Evolutionary conservation across 2,329 filamentous ascomycete genomes (phyloP), one percentile per base, ranked within the genome.

Genomic region (Cercospora zeae-maydis): DNA sequence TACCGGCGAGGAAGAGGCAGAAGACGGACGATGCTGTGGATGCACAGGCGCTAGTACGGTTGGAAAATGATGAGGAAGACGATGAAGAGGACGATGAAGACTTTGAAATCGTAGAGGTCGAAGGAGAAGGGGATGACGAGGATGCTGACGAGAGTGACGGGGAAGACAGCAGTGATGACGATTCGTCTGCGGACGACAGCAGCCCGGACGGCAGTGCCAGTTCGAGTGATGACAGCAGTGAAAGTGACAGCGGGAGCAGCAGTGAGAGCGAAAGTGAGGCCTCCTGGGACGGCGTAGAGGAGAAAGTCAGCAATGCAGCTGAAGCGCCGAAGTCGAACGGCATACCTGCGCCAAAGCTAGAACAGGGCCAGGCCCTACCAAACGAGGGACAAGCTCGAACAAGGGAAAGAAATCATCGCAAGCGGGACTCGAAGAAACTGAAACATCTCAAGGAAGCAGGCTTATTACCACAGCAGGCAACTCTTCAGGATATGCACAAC

Each of bases 321-420:
- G 36, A 37, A 51, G 45, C 36, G 52, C 47, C 49, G 30, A 53
- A 49, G 30, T 33, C 56, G 24, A 39, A 56, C 59, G 49, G 16
- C 21, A 34, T 45, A 24, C 33, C 55, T 13, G 14, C 14, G 27
- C 51, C 11, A 13, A 21, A 42, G 49, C 24, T 53, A 58, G 52
- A 49, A 58, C 52, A 53, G 47, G 27, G 53, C 16, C 45, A 47
- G 42, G 45, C 36, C 16, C 54, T 52, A 24, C 53, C 60, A 37
- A 34, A 59, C 13, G 16, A 79, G 63, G 86, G 87, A 14, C 79
- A 78, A 33, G 67, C 71, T 21, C 69, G 72, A 16, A 89, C 87
- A 0, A 80, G 81, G 56, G 75, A 76, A 24, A 82, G 85, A 64
- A 89, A 89, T 66, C 70, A 75, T 31, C 80, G 87, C 39, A 80